Percentiles rank a stretch among this genome's conserved stretches.
Conservation (phyloP, 345 rosid genomes). For the Combretum micranthum region DNA sequence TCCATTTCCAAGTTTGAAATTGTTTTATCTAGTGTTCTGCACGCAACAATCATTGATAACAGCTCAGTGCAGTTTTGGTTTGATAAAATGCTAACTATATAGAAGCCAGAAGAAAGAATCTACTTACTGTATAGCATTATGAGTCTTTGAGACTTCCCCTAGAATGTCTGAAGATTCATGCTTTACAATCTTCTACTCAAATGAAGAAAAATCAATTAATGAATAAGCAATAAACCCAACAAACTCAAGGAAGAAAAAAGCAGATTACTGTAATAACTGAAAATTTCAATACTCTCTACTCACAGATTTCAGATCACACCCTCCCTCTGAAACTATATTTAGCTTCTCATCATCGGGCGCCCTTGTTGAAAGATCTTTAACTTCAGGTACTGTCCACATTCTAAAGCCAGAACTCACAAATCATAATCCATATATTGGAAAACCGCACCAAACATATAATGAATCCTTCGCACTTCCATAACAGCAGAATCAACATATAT, state of each 20-base stretch:
- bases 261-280: not conserved
- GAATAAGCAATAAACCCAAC: not conserved
- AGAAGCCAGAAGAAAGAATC: not conserved
- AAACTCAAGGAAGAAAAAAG: conserved; percentile 1
- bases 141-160: conserved; percentile 70
- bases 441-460: no score
- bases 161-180: conserved; percentile 44
- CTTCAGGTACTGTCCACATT: conserved; percentile 85
- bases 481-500: no score
- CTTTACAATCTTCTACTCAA: conserved; percentile 39
- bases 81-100: conserved; percentile 1
- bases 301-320: conserved; percentile 61
- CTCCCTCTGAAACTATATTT: conserved; percentile 49
- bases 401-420: conserved; percentile 26
- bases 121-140: conserved; percentile 68
- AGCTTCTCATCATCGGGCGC: conserved; percentile 34
- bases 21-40: conserved; percentile 73
- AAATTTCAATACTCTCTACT: conserved; percentile 14
- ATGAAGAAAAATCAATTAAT: not conserved
- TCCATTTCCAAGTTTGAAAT: conserved; percentile 81
- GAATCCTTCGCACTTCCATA: no score
- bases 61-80: conserved; percentile 9
- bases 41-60: conserved; percentile 6
- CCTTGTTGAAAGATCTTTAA: conserved; percentile 33
- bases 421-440: not conserved